Conservation (phyloP, 371 early-diverging fungal species). For the Nematocida homosporus region DNA sequence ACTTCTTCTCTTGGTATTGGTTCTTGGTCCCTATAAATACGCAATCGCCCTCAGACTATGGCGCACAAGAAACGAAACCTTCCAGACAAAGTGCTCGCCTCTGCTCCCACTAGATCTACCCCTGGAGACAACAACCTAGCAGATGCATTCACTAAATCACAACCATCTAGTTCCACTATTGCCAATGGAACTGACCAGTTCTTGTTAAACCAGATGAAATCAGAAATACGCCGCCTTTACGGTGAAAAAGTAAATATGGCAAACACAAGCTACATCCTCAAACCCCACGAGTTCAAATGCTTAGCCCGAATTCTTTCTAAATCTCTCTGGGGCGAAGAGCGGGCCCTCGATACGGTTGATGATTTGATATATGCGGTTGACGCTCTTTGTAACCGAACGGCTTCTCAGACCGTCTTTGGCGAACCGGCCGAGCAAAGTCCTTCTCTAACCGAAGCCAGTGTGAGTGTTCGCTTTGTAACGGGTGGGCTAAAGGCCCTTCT, state of each 20-base stretch:
- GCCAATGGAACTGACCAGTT: not conserved
- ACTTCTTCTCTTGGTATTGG: constrained; percentile 28
- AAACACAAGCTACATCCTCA: constrained; percentile 51
- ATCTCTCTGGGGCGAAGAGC: constrained; percentile 35
- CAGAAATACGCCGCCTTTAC: constrained; percentile 46
- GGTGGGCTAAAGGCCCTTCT: not conserved
- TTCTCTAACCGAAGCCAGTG: not conserved
- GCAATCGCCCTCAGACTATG: not conserved
- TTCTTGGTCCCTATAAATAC: not conserved
- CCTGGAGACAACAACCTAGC: not conserved
- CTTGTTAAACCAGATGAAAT: constrained; percentile 50
- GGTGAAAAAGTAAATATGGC: constrained; percentile 57
- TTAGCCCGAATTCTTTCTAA: constrained; percentile 37
- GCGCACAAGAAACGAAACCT: not conserved
- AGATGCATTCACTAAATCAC: not conserved
- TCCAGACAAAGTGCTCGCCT: not conserved
- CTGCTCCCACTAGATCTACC: not conserved
- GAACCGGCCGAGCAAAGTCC: not conserved
- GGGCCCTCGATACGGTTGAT: constrained; percentile 28
- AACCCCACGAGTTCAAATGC: constrained; percentile 56
- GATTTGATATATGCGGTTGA: constrained; percentile 51
- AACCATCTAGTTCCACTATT: not conserved
- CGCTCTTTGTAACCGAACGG: constrained; percentile 15
- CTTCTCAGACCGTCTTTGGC: not conserved
- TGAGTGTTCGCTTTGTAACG: not conserved